Base-by-base conservation (phyloP, 352 stramenopile genomes). In the Pythium insidiosum region DNA sequence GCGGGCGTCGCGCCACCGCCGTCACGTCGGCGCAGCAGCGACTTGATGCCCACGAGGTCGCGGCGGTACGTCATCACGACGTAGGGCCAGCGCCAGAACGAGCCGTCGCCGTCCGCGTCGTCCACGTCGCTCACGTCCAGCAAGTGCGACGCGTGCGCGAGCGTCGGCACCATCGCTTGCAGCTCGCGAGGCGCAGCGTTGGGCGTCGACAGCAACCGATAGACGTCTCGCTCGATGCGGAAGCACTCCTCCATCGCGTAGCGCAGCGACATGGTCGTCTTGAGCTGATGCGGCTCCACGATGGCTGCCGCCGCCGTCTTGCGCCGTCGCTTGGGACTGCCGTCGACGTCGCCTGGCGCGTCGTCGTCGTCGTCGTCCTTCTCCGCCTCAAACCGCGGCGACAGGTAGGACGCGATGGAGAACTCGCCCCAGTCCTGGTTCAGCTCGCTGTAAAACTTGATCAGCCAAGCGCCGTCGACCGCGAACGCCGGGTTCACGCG, bases 401-500 rank as follows among this genome's bases (percentile, higher is more conserved):
- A 48, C 42, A 90, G 61, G 48, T 74, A 90, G 5, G 70, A 59
- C 19, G 78, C 54, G 43, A 91, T 69, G 41, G 88, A 63, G 36
- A 88, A 82, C 52, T 91, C 79, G 16, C 76, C 68, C 78, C 79
- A 94, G 15, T 80, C 72, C 37, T 85, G 58, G 38, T 94, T 94
- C 49, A 80, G 84, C 43, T 87, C 64, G 30, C 81, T 94, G 50
- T 87, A 91, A 23, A 88, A 88, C 47, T 94, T 94, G 24, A 94
- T 46, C 15, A 90, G 43, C 15, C 82, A 22, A 18, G 51, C 60
- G 25, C 72, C 67, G 15, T 71, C 73, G 18, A 94, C 50, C 0
- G 66, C 72, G 52, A 91, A 89, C 22, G 76, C 76, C 20, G 81
- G 81, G 30, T 94, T 94, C 7, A 79, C 76, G 12, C 77, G 73